A percentile compares a stretch with the other conserved stretches of the same genome.
These are phyloP conservation scores for Chenopodium quinoa DNA, from an alignment of 148 eudicot genomes.

Conservation along the genomic window DNA sequence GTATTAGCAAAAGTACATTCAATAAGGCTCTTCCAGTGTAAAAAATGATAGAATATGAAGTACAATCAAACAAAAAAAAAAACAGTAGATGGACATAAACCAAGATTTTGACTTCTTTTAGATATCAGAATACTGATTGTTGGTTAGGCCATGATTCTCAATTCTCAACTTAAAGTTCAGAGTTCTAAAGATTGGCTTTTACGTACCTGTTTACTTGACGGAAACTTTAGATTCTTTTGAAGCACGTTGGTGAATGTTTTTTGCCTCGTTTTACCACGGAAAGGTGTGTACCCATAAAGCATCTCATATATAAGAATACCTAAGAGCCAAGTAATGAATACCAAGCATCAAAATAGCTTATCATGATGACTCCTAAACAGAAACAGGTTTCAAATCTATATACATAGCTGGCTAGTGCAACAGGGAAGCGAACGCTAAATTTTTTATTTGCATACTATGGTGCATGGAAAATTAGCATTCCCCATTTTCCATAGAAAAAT, in stretches of 20 bases:
- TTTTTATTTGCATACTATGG: not conserved
- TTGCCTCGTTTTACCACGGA: conserved; percentile 98
- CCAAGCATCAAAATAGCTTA: not conserved
- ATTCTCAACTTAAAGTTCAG: not conserved
- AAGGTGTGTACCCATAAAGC: conserved; percentile 95
- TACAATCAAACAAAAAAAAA: too few relatives aligned
- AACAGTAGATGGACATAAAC: not conserved
- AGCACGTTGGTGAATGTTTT: conserved; percentile 86
- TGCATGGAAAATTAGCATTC: not conserved
- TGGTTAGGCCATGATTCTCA: not conserved
- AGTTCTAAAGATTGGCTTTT: not conserved
- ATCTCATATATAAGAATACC: conserved; percentile 92
- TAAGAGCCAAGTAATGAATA: conserved; percentile 21
- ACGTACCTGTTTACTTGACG: conserved; percentile 55
- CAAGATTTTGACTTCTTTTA: not conserved
- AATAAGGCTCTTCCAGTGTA: not conserved
- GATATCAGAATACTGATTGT: not conserved
- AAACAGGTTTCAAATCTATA: not conserved
- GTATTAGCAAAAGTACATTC: not conserved
- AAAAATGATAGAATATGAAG: too few relatives aligned
- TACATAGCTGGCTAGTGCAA: not conserved
- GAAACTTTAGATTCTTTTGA: conserved; percentile 78
- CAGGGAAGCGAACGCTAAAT: not conserved
- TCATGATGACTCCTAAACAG: not conserved
- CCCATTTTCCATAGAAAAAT: not conserved